These are phyloP conservation scores for Coprinopsis sp. DNA, from an alignment of 768 basidiomycete genomes.

Conservation along the genomic window DNA sequence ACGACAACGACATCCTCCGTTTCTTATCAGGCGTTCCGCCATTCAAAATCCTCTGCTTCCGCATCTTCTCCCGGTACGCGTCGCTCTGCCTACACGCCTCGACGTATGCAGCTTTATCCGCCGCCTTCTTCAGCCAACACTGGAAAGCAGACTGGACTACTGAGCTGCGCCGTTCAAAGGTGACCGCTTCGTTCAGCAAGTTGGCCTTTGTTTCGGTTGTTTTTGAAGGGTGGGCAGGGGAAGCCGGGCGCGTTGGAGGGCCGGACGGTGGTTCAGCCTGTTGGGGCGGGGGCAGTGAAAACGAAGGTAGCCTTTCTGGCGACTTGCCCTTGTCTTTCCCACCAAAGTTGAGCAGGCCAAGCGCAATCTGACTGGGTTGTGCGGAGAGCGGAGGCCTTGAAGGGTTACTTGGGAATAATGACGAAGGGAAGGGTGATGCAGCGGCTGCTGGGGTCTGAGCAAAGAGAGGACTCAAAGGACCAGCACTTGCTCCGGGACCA, in stretches of 20 bases:
- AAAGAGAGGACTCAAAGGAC: slow-evolving; percentile 37
- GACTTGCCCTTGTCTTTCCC: slow-evolving; percentile 26
- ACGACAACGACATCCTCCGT: slow-evolving; percentile 23
- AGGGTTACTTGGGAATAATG: slow-evolving; percentile 21
- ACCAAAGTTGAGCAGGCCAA: slow-evolving; percentile 1
- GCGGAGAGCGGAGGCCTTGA: slow-evolving; percentile 18
- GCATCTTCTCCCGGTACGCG: slow-evolving; percentile 52
- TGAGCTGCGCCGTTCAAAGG: slow-evolving; percentile 36
- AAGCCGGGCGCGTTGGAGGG: no score
- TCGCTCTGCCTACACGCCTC: slow-evolving; percentile 61
- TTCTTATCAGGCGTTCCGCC: slow-evolving; percentile 26
- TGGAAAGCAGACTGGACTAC: slow-evolving; percentile 39
- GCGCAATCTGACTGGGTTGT: slow-evolving; percentile 10
- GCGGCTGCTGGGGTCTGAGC: slow-evolving; percentile 31
- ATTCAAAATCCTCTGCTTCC: slow-evolving; percentile 13
- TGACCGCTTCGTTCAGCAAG: no score
- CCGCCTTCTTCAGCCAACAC: slow-evolving; percentile 43
- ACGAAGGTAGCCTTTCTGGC: slow-evolving; percentile 20
- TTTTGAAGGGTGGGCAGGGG: no score
- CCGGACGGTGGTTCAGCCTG: no score
- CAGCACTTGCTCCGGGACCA: slow-evolving; percentile 8
- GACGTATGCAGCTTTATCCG: slow-evolving; percentile 48
- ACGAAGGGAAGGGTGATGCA: slow-evolving; percentile 18
- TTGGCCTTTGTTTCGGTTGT: no score
- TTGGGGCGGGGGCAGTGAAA: no score